Evolutionary conservation across 1,284 basidiomycete genomes (phyloP), one percentile per base, ranked within the genome.

Genomic region (Trichosporon faecale): DNA sequence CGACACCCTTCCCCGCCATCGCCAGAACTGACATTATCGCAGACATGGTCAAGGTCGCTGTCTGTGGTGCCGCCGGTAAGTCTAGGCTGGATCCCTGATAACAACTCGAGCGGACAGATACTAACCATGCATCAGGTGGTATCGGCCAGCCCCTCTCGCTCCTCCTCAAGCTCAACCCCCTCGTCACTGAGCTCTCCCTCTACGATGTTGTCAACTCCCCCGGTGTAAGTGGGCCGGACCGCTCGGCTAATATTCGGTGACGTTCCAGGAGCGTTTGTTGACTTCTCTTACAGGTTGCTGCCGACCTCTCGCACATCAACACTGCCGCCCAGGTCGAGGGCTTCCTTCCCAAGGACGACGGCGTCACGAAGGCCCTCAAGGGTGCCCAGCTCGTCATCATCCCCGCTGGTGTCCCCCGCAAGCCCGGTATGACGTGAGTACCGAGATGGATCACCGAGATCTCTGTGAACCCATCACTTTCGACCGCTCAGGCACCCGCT

Each of bases 331-430:
- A 92, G 86, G 93, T 93, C 66, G 79, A 83, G 35, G 87, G 86
- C 63, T 84, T 80, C 79, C 77, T 83, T 37, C 82, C 84, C 65
- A 70, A 79, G 44, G 81, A 84, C 78, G 80, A 80, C 67, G 82
- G 81, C 31, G 80, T 82, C 69, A 80, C 81, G 71, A 73, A 76
- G 71, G 83, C 83, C 21, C 76, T 83, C 68, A 79, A 80, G 71
- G 82, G 74, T 44, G 78, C 80, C 65, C 82, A 84, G 85, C 91
- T 99, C 75, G 91, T 99, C 76, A 91, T 99, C 77, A 97, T 98
- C 84, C 97, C 97, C 72, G 96, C 96, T 84, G 97, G 96, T 89
- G 94, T 95, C 71, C 94, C 94, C 74, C 88, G 94, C 82, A 95
- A 95, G 89, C 93, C 94, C 37, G 85, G 84, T 67, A 85, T 84